phyloP scores from a whole-genome alignment of 768 basidiomycete genomes.

The Fomitopsis pulvina region DNA sequence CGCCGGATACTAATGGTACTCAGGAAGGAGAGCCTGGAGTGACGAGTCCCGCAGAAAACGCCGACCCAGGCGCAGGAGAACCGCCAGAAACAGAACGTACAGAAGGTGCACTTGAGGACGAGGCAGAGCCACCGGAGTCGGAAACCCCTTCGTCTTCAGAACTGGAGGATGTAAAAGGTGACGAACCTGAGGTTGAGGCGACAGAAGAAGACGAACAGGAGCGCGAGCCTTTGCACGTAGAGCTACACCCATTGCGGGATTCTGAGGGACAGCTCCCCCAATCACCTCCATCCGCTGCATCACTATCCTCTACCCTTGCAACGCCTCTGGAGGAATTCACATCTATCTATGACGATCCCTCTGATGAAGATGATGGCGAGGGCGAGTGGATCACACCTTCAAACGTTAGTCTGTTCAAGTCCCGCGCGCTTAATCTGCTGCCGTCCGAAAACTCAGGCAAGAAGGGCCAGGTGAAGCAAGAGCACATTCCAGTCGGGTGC shows the following conservation, averaged over 20 bases:
- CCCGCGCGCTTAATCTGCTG: slow-evolving; percentile 76
- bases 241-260: slow-evolving; percentile 31
- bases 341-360: slow-evolving; percentile 68
- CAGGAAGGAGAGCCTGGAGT: no score
- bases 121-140: slow-evolving; percentile 6
- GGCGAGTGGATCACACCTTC: slow-evolving; percentile 97
- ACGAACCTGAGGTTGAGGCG: slow-evolving; percentile 11
- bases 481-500: slow-evolving; percentile 67
- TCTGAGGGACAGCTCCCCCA: slow-evolving; percentile 6
- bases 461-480: slow-evolving; percentile 26
- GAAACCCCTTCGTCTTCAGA: background rate
- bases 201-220: slow-evolving; percentile 9
- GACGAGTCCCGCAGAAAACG: background rate
- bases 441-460: slow-evolving; percentile 38
- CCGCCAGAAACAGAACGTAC: background rate
- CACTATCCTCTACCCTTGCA: slow-evolving; percentile 12
- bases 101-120: background rate
- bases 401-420: slow-evolving; percentile 83
- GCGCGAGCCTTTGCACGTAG: slow-evolving; percentile 38
- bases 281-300: background rate
- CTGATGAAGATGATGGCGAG: slow-evolving; percentile 73
- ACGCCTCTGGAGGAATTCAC: slow-evolving; percentile 10
- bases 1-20: no score
- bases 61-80: background rate
- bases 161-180: slow-evolving; percentile 8